These are phyloP conservation scores for Eutrema japonicum DNA, from an alignment of 345 rosid genomes.

Conservation along the genomic window DNA sequence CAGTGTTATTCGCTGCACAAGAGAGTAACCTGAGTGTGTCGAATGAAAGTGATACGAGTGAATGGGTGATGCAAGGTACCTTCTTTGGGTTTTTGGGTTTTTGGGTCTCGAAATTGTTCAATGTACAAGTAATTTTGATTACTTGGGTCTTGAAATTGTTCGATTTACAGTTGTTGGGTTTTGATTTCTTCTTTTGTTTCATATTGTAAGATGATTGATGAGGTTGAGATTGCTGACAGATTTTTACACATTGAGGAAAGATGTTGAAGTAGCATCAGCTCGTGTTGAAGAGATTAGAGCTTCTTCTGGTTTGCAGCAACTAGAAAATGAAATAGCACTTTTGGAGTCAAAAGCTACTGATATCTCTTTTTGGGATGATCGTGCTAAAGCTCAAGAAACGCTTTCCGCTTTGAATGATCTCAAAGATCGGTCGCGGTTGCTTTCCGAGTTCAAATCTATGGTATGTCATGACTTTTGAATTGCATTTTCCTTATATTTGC, in stretches of 20 bases:
- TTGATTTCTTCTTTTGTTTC: not conserved
- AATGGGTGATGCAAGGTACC: conserved; percentile 85
- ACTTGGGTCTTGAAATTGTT: too few species aligned
- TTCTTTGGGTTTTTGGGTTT: not conserved
- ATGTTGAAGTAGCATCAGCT: conserved; percentile 67
- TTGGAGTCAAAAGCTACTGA: conserved; percentile 75
- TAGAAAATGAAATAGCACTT: conserved; percentile 60
- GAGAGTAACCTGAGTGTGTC: conserved; percentile 57
- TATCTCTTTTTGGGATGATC: conserved; percentile 86
- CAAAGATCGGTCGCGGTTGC: conserved; percentile 64
- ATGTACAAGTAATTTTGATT: too few species aligned
- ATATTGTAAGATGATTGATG: too few species aligned
- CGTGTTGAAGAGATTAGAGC: conserved; percentile 73
- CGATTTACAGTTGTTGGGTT: not conserved
- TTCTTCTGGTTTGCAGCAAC: conserved; percentile 57
- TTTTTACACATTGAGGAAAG: conserved; percentile 79
- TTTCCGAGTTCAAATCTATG: conserved; percentile 73
- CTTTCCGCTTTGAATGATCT: conserved; percentile 74
- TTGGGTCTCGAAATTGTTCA: too few species aligned
- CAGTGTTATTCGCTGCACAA: conserved; percentile 55
- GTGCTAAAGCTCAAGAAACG: conserved; percentile 73
- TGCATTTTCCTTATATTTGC: not conserved
- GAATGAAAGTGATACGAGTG: conserved; percentile 54
- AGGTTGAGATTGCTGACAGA: conserved; percentile 50
- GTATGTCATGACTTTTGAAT: conserved; percentile 39